Evolutionary conservation across 345 rosid species (phyloP).

Genomic region (Aethionema arabicum): DNA sequence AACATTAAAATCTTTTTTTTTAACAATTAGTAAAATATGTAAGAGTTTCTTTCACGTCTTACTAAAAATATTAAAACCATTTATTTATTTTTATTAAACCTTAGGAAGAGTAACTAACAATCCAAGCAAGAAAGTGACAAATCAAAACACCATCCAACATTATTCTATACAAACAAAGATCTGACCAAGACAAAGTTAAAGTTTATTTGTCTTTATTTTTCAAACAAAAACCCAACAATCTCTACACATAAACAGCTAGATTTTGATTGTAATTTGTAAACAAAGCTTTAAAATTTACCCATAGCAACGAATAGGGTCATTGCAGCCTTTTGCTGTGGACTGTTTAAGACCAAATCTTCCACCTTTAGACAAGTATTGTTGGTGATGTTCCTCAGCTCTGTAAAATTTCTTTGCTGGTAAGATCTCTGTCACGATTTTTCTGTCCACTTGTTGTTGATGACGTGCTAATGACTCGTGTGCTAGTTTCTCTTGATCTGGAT

Average conservation of each 20-base stretch:
- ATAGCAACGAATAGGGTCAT: constrained; percentile 86
- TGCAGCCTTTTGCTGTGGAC: constrained; percentile 80
- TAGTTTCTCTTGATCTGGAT: constrained; percentile 73
- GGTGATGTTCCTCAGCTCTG: constrained; percentile 87
- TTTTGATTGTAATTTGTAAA: constrained; percentile 9
- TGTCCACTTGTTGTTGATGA: constrained; percentile 57
- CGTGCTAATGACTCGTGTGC: constrained; percentile 65
- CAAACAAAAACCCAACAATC: not conserved
- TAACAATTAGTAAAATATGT: too few relatives aligned
- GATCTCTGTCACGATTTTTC: constrained; percentile 79
- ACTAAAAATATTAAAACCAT: too few relatives aligned
- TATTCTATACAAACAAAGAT: too few relatives aligned
- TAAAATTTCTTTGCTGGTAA: constrained; percentile 88
- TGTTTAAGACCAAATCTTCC: constrained; percentile 84
- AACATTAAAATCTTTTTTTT: too few relatives aligned
- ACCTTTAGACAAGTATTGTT: constrained; percentile 90
- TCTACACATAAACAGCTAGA: constrained; percentile 19
- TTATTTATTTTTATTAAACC: too few relatives aligned
- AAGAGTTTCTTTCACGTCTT: too few relatives aligned
- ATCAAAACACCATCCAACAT: too few relatives aligned
- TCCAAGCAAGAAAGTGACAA: too few relatives aligned
- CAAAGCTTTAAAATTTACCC: constrained; percentile 43
- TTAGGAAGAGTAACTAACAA: too few relatives aligned
- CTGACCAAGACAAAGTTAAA: too few relatives aligned
- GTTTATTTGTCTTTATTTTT: too few relatives aligned